A percentile compares a stretch with the other conserved stretches of the same genome.
These are phyloP conservation scores for Nakazawaea ernobii DNA, from an alignment of 805 yeast species.

Conservation along the genomic window DNA sequence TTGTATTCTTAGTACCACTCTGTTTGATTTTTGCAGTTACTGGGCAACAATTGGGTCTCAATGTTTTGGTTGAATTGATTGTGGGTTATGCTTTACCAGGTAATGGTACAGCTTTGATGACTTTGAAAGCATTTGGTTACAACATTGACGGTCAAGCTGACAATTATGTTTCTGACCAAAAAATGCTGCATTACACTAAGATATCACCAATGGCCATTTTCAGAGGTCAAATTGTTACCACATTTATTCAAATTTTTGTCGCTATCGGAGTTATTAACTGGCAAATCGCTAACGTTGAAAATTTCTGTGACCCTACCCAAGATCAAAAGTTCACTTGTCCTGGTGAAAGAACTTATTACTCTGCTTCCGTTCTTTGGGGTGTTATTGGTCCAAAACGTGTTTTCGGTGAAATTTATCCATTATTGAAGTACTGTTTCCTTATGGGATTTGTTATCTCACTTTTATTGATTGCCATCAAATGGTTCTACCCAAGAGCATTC, in stretches of 20 bases:
- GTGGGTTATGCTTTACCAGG: slow-evolving; percentile 53
- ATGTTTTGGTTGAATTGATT: slow-evolving; percentile 51
- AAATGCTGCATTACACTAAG: slow-evolving; percentile 52
- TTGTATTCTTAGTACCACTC: slow-evolving; percentile 46
- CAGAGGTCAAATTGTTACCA: slow-evolving; percentile 35
- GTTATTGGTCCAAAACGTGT: slow-evolving; percentile 4
- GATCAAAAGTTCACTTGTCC: slow-evolving; percentile 34
- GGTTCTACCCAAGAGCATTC: slow-evolving; percentile 19
- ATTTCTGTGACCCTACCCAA: slow-evolving; percentile 30
- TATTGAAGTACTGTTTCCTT: slow-evolving; percentile 58
- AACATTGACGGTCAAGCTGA: slow-evolving; percentile 64
- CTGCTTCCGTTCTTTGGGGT: background rate
- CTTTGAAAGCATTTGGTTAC: slow-evolving; percentile 46
- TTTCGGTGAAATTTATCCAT: slow-evolving; percentile 48
- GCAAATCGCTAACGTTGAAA: slow-evolving; percentile 26
- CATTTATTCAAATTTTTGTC: slow-evolving; percentile 24
- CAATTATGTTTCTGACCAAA: slow-evolving; percentile 49
- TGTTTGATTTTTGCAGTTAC: slow-evolving; percentile 43
- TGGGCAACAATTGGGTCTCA: slow-evolving; percentile 41
- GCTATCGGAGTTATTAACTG: slow-evolving; percentile 29
- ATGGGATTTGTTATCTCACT: slow-evolving; percentile 23
- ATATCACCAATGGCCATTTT: slow-evolving; percentile 56
- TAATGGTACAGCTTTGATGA: slow-evolving; percentile 47
- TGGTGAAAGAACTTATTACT: slow-evolving; percentile 34
- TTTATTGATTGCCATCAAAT: slow-evolving; percentile 24